Conservation (phyloP, 176 grass and related monocot species). For the Microstegium vimineum region DNA sequence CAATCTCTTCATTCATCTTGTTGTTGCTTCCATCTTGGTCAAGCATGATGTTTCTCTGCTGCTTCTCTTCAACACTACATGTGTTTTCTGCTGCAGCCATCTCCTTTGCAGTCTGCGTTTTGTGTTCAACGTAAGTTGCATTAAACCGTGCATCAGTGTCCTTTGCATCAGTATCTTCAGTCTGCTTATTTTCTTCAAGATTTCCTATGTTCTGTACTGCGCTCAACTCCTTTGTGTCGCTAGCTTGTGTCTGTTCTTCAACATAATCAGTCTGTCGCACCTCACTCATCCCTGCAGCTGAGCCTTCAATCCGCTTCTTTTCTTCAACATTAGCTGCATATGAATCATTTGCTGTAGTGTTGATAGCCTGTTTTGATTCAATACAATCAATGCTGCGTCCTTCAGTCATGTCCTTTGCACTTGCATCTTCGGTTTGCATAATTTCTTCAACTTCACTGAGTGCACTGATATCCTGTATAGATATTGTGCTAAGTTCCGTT, state of each 20-base stretch:
- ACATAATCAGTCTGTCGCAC: neutral
- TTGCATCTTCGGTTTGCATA: neutral
- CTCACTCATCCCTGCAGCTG: neutral
- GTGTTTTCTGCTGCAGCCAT: neutral
- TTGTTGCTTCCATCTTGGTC: constrained; percentile 18
- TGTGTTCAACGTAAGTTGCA: neutral
- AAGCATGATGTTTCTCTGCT: neutral
- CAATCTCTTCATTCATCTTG: constrained; percentile 29
- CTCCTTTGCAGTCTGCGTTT: constrained; percentile 16
- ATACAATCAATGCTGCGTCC: neutral
- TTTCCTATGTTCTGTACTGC: neutral
- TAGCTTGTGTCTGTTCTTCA: neutral
- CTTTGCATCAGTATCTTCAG: neutral
- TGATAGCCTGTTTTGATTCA: constrained; percentile 19
- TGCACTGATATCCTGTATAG: constrained; percentile 3
- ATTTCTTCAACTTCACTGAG: neutral
- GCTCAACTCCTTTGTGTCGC: neutral
- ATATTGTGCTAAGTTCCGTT: neutral
- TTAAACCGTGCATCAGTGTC: neutral
- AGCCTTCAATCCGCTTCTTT: neutral
- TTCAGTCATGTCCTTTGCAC: neutral
- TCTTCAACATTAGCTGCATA: constrained; percentile 13
- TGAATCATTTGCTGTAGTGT: neutral
- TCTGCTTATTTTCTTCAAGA: constrained; percentile 22
- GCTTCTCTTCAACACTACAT: neutral